Evolutionary conservation across 306 rosid genomes (phyloP).

Genomic region (Malus sieversii): DNA sequence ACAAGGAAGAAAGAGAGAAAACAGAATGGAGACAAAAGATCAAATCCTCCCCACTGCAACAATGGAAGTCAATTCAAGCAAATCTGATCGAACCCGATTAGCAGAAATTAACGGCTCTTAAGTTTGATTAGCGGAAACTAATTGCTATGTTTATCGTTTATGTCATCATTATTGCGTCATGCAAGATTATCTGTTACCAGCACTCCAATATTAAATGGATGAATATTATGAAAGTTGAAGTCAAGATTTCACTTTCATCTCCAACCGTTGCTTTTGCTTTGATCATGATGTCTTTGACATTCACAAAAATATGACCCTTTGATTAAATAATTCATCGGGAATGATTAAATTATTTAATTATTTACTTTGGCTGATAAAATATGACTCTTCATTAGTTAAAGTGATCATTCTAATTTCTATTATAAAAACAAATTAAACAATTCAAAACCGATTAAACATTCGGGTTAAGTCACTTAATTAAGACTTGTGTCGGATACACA

Average conservation of each 20-base stretch:
- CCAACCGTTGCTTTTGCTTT: neutral
- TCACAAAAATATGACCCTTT: neutral
- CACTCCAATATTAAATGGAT: neutral
- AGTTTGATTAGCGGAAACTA: neutral
- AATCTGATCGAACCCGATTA: neutral
- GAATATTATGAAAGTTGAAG: neutral
- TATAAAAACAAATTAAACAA: neutral
- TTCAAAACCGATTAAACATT: neutral
- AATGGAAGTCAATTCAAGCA: neutral
- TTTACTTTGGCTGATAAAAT: constrained; percentile 4
- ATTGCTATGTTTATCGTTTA: neutral
- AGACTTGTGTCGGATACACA: fast-evolving
- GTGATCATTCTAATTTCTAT: too few relatives aligned
- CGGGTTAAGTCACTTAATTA: too few relatives aligned
- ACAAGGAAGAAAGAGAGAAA: neutral
- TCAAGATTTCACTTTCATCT: constrained; percentile 8
- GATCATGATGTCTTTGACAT: neutral
- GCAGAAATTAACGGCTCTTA: too few relatives aligned
- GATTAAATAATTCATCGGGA: neutral
- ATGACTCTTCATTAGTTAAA: neutral
- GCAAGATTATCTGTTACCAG: neutral
- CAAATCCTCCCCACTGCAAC: neutral
- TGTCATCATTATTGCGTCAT: neutral
- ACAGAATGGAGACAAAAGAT: neutral
- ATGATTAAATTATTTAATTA: neutral